Percentiles rank a stretch among this genome's conserved stretches.
phyloP scores from a whole-genome alignment of 2,329 filamentous ascomycete species.

The Fusarium duplospermum region DNA sequence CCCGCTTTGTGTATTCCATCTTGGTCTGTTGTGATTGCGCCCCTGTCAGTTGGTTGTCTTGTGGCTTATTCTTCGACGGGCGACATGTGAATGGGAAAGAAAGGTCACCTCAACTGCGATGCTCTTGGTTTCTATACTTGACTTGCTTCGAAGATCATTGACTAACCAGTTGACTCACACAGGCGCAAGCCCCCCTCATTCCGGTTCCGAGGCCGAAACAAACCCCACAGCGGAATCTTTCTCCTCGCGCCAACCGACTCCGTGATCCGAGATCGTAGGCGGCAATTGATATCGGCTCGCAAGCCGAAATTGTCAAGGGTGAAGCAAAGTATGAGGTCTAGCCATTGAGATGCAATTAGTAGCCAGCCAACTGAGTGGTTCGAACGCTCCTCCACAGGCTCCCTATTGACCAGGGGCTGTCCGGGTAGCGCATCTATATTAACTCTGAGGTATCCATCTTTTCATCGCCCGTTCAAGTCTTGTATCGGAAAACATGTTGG shows the following conservation, averaged over 20 bases:
- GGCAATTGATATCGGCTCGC: constrained; percentile 3
- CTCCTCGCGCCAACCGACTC: neutral
- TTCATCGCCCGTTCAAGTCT: neutral
- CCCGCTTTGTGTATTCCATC: constrained; percentile 35
- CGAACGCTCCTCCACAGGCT: neutral
- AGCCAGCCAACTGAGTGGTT: neutral
- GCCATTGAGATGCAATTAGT: neutral
- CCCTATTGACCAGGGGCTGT: neutral
- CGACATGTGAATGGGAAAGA: neutral
- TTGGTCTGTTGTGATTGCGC: constrained; percentile 15
- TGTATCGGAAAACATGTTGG: neutral
- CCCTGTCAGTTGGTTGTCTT: neutral
- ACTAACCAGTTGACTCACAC: constrained; percentile 1
- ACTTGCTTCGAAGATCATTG: neutral
- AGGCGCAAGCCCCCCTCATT: neutral
- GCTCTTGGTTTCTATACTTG: neutral
- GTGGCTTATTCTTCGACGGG: neutral
- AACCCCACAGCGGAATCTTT: neutral
- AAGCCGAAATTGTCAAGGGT: neutral
- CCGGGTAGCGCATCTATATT: neutral
- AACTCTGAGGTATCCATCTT: neutral
- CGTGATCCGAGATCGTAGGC: neutral
- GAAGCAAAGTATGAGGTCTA: neutral
- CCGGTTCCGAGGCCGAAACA: neutral
- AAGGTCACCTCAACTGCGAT: neutral